Evolutionary conservation across 345 rosid genomes (phyloP).

Genomic region (Psidium friedrichsthalianum): DNA sequence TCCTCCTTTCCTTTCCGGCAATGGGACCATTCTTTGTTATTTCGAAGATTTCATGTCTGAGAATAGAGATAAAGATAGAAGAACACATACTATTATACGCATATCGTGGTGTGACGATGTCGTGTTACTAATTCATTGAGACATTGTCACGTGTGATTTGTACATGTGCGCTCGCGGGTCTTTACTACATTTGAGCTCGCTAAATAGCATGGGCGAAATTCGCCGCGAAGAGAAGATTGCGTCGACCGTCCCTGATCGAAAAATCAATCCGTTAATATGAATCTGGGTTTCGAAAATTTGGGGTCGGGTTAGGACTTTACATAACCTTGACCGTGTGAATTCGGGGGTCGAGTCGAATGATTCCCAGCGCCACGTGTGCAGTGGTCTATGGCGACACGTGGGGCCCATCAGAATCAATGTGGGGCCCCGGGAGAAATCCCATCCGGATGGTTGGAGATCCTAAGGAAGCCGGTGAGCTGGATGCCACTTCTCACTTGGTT

Average conservation of each 20-base stretch:
- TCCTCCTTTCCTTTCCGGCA: background rate
- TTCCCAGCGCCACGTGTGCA: background rate
- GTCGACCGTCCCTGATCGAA: background rate
- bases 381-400: background rate
- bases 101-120: background rate
- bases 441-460: background rate
- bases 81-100: too few relatives aligned
- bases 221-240: background rate
- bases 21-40: background rate
- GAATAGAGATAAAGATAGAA: background rate
- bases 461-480: background rate
- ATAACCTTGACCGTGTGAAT: accelerated
- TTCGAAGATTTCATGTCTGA: background rate
- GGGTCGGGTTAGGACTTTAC: background rate
- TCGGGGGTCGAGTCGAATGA: background rate
- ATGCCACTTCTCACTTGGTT: background rate
- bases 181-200: background rate
- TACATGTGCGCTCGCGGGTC: background rate
- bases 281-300: background rate
- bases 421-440: background rate
- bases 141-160: background rate
- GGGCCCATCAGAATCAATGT: background rate
- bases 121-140: background rate
- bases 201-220: background rate
- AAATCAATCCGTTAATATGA: background rate